Conservation (phyloP, 805 yeast species). For the Yamadazyma akitaensis region DNA sequence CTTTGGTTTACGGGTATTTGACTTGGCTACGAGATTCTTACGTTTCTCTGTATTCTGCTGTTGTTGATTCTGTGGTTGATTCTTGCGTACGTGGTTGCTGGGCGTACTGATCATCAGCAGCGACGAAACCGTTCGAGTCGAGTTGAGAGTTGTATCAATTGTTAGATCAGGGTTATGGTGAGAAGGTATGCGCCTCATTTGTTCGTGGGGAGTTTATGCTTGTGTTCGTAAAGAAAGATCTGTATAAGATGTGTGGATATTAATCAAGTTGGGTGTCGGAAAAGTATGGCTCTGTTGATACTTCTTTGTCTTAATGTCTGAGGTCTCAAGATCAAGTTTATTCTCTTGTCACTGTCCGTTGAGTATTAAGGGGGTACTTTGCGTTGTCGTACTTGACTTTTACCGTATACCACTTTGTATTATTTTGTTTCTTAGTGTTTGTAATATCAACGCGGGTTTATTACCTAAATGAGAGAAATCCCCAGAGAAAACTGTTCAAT, state of each 20-base stretch:
- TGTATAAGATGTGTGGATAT: no score
- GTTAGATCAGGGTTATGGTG: conserved; percentile 12
- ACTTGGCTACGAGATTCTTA: conserved; percentile 8
- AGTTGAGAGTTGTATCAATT: conserved; percentile 1
- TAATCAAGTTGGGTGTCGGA: no score
- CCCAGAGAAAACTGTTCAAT: neutral
- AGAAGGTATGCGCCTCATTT: conserved; percentile 15
- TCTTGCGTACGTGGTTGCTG: conserved; percentile 36
- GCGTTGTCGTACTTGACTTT: neutral
- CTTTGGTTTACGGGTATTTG: conserved; percentile 11
- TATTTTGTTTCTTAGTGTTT: neutral
- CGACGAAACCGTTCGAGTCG: conserved; percentile 34
- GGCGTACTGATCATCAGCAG: conserved; percentile 40
- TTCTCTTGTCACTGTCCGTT: neutral
- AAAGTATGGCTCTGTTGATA: no score
- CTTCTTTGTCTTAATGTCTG: neutral
- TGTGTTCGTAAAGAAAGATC: neutral
- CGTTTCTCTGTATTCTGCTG: conserved; percentile 10
- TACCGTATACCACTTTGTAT: neutral
- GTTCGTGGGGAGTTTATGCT: neutral
- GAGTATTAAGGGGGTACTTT: neutral
- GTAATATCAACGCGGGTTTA: neutral
- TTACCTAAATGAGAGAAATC: neutral
- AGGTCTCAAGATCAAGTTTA: neutral
- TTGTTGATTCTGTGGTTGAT: conserved; percentile 20